Base-by-base conservation (phyloP, 306 rosid genomes). In the Prunus fruticosa region DNA sequence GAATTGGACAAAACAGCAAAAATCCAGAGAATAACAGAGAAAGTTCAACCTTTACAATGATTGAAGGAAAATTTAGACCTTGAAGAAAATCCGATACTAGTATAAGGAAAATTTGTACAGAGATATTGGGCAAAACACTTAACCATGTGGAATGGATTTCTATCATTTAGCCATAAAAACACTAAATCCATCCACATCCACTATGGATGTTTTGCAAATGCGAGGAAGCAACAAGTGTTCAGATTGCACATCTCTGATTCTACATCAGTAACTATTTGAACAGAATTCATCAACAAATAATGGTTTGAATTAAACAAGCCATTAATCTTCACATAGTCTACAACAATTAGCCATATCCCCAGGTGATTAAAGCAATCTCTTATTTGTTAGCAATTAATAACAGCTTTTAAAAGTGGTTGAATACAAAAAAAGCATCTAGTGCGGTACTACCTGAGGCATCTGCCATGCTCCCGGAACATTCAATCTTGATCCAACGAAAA, bases 391-490 rank as follows among this genome's bases (percentile, higher is more conserved):
- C 57, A 58, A 58, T 68, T 68, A 8, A 49, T 27, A 10, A 11
- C 13, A 61, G 12, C 20, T 23, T 3, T 16, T 1, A 64, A 38
- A 34, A 64, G 68, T 12, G 34, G 23, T 47, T 47, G 14, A 47
- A 38, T 6, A 38, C 9, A 38, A 38, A 38, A 38, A 49, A 49
- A 14, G 53, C 53, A 49, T 13, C 3, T 56, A n/a, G 43, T 62
- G 52, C 22, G 34, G 32, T 22, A n/a, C 53, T 84, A 91, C 98
- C 98, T 92, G 98, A 85, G 98, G 98, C 98, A 95, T 95, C 89
- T 95, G 98, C 98, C 98, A 95, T 83, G 97, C 98, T 86, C 98
- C 98, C 6, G 98, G 98, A 84, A 95, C 97, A 84, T 95, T 95
- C 87, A 95, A 84, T 77, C 91, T 90, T 51, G 98, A 95, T 47